Evolutionary conservation across 1,284 basidiomycete genomes (phyloP).

Genomic region (Cutaneotrichosporon mucoides): DNA sequence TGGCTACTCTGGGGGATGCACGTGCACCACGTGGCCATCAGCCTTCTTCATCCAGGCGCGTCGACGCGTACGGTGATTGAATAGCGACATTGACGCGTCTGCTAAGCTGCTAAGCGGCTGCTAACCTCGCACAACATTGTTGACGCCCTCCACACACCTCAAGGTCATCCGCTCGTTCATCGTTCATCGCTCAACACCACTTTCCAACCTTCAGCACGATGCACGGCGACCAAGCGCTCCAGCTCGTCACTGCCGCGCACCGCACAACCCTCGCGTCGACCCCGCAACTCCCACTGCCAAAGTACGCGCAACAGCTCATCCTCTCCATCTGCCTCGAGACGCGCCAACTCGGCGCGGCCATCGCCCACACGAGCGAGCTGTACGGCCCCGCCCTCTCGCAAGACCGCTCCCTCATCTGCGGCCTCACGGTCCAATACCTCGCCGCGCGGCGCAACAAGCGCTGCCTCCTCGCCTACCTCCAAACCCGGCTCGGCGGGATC

Average conservation of each 20-base stretch:
- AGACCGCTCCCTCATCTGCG: conserved; percentile 56
- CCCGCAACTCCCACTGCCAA: conserved; percentile 58
- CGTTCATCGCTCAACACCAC: neutral
- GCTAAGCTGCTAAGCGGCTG: neutral
- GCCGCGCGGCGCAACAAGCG: conserved; percentile 87
- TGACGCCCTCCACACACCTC: neutral
- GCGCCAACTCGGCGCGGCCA: conserved; percentile 65
- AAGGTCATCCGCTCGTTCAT: neutral
- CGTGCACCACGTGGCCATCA: neutral
- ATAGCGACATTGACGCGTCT: neutral
- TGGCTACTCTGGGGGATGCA: too few species aligned
- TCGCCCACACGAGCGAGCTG: conserved; percentile 40
- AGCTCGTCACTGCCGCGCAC: conserved; percentile 79
- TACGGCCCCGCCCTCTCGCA: conserved; percentile 40
- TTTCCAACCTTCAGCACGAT: conserved; percentile 33
- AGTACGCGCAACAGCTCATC: conserved; percentile 87
- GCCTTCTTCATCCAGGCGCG: neutral
- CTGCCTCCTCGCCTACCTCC: conserved; percentile 86
- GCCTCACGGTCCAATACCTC: conserved; percentile 79
- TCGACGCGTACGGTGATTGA: neutral
- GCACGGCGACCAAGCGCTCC: conserved; percentile 74
- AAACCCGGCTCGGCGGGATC: conserved; percentile 74
- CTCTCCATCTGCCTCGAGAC: conserved; percentile 84
- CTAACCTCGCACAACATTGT: neutral
- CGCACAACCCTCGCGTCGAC: conserved; percentile 76